Evolutionary conservation across 2,329 filamentous ascomycete genomes (phyloP), one percentile per base, ranked within the genome.

Genomic region (Aureobasidium mangrovei): DNA sequence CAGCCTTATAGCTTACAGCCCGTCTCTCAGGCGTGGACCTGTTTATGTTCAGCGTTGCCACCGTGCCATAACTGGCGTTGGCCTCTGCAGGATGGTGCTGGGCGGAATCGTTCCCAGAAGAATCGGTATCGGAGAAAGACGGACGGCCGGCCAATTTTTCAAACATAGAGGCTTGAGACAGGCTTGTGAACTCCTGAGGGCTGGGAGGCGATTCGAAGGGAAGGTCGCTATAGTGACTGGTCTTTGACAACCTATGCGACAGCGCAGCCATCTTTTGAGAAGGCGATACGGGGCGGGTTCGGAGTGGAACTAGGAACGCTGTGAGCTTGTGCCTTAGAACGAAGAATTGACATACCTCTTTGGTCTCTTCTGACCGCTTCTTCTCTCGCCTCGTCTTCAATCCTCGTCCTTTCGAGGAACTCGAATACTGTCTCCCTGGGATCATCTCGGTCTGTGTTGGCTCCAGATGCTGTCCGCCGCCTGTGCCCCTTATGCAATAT

Each of bases 191-290:
- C 9, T 54, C 53, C 4, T 47, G 33, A 18, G 43, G 53, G 3
- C 43, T 54, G 5, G 43, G 53, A 4, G 66, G 67, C 12, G 66
- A 67, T 2, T 66, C 69, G 7, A 70, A 62, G 7, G 62, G 61
- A 3, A 72, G 55, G 7, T 68, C 65, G 7, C 64, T 60, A 32
- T 53, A 44, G 32, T 60, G 52, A 42, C 60, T 63, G 3, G 54
- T 64, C 36, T 57, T 59, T 3, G 64, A 64, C 10, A 74, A 61
- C n/a, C 66, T 66, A 54, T 64, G 62, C 4, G 72, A 74, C 8
- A 73, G 59, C 39, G 63, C 63, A 27, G 60, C 60, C 69, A 74
- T 73, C 40, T 65, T 64, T 10, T 59, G 60, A 2, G 71, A 72
- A 3, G 71, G 70, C 6, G 71, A 73, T 4, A 56, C 54, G 3